Base-by-base conservation (phyloP, 2,329 filamentous ascomycete genomes). In the Periconia digitata region DNA sequence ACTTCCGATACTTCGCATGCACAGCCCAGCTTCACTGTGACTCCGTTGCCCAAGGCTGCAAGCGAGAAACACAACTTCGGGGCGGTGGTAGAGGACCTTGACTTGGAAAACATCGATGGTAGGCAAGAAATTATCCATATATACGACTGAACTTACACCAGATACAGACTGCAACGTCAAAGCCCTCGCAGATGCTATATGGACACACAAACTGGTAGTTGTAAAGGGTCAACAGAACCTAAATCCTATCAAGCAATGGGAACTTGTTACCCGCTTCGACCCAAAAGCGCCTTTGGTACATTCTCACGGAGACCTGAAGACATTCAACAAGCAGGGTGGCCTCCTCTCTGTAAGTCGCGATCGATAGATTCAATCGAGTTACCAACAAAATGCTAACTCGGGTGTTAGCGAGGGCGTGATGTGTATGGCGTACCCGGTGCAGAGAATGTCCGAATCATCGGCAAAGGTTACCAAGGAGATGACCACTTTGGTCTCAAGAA, bases 401-500 rank as follows among this genome's bases (percentile, higher is more conserved):
- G 6, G 12, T 7, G 8, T 3, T 17, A 47, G 44, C 23, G 16
- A 12, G 23, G 44, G 8, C 18, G 44, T 7, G 44, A 47, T 3
- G 44, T 47, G 4, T 18, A 17, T 24, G 29, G 67, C 4, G 72
- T 77, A 17, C 74, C 74, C 1, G 70, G 70, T 2, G 74, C 72
- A 5, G 74, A 74, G 29, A 75, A 76, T 46, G 69, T 78, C 7
- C 70, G 73, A 15, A 56, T 77, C 3, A 72, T 77, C 35, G 75
- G 75, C 15, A 77, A 77, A 51, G 74, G 74, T 0, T 72, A 70
- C 53, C 75, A 77, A 60, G 74, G 74, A 7, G 59, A 66, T 6
- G 68, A 77, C 50, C 74, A 76, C 56, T 77, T 71, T 43, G 74
- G 74, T 3, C 58, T 77, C 46, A 70, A 74, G 50, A 62, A 74